Base-by-base conservation (phyloP, 139 green algal genomes). In the Microglena sp. region DNA sequence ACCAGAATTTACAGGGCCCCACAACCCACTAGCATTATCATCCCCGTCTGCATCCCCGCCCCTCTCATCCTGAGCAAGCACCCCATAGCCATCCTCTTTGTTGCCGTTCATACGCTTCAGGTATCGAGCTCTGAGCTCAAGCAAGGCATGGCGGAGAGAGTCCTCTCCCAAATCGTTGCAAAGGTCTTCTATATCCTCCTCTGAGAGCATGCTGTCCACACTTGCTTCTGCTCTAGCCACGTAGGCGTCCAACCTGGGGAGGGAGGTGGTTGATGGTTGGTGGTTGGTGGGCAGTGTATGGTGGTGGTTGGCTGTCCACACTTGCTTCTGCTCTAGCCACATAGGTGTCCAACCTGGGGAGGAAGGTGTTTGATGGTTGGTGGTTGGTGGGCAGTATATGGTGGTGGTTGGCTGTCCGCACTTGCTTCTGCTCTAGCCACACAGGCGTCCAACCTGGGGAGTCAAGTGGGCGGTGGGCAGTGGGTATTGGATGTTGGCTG, bases 181-280 rank as follows among this genome's bases (percentile, higher is more conserved):
- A 50, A 80, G 32, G 50, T 80, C 73, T 26, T 80, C 73, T n/a
- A 80, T 68, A 28, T 80, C 73, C 15, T 80, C 73, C 33, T 62
- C 29, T 1, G 58, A 46, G 4, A 73, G 67, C 26, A 32, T 6
- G 28, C 68, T 64, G 55, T 80, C 73, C 1, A 68, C 68, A 28
- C 29, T 60, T 2, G 70, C 43, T 0, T 54, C 34, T 1, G 53
- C 35, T 45, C 60, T 55, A 45, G 73, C 64, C 5, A 70, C 57
- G 60, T 68, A 80, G 2, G 55, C 15, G 67, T 80, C 68, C 63
- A 80, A 45, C 64, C 68, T 79, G 60, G 1, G 28, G 36, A 24
- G 6, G 30, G 4, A 31, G 30, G 29, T 31, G 40, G 40, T 11
- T n/a, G 40, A n/a, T n/a, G n/a, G n/a, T n/a, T n/a, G n/a, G n/a